Evolutionary conservation across 345 rosid genomes (phyloP).

Genomic region (Xanthoceras sorbifolium): DNA sequence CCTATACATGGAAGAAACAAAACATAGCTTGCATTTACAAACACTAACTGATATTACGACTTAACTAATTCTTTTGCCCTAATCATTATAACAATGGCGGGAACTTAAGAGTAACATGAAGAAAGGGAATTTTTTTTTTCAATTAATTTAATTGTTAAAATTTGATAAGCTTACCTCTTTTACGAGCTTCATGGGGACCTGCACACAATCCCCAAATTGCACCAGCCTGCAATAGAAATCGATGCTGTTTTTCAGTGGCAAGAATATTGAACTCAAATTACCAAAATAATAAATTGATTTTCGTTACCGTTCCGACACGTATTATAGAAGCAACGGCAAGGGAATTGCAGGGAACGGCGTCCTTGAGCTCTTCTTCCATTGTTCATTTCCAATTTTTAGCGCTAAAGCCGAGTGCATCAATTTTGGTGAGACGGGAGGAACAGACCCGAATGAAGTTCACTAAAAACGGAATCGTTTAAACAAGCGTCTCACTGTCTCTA

Average conservation of each 20-base stretch:
- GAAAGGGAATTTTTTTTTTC: not conserved
- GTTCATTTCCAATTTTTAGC: constrained; percentile 24
- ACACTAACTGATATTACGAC: not conserved
- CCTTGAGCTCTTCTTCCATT: constrained; percentile 56
- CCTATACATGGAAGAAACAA: constrained; percentile 39
- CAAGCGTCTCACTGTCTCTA: too few relatives aligned
- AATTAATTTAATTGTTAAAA: not conserved
- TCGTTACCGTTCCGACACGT: constrained; percentile 61
- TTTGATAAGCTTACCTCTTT: constrained; percentile 38
- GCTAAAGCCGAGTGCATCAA: not conserved
- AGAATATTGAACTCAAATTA: not conserved
- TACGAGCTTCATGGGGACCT: constrained; percentile 65
- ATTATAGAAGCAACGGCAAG: constrained; percentile 62
- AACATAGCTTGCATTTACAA: not conserved
- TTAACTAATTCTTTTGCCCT: not conserved
- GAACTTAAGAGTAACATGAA: not conserved
- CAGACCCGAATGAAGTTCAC: not conserved
- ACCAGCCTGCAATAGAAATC: constrained; percentile 58
- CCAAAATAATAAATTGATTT: not conserved
- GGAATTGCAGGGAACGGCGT: constrained; percentile 77
- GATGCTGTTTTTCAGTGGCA: not conserved
- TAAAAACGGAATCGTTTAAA: not conserved
- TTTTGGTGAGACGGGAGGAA: not conserved
- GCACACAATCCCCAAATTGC: constrained; percentile 70
- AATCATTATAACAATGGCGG: constrained; percentile 1